Percentiles rank a stretch among this genome's conserved stretches.
Conservation (phyloP, 78 protist species). For the Planoprotostelium fungivorum region DNA sequence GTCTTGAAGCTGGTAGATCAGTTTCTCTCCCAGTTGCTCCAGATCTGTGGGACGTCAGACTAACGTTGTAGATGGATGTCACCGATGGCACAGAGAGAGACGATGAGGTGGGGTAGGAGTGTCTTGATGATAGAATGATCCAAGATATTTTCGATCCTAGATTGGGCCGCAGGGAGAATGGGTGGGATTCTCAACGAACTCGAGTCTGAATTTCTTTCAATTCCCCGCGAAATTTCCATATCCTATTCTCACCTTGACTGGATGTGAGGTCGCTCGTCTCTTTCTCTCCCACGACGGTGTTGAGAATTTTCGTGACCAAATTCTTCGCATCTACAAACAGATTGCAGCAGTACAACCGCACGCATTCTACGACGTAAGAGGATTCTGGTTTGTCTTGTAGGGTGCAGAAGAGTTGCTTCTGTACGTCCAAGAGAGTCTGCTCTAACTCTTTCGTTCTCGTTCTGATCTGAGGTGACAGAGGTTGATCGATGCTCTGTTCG, state of each 20-base stretch:
- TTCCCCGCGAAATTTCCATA: too few species aligned
- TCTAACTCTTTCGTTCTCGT: not conserved
- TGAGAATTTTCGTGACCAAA: not conserved
- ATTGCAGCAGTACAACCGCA: not conserved
- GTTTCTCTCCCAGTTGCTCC: not conserved
- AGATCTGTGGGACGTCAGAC: not conserved
- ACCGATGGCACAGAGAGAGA: not conserved
- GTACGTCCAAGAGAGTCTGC: not conserved
- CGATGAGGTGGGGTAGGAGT: not conserved
- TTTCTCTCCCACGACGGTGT: not conserved
- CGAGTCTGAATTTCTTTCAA: too few species aligned
- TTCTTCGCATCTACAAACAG: not conserved
- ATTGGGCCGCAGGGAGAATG: not conserved
- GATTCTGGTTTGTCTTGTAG: not conserved
- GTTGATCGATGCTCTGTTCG: not conserved
- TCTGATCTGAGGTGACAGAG: not conserved
- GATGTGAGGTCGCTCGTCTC: not conserved
- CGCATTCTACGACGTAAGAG: not conserved
- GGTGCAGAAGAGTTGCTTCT: not conserved
- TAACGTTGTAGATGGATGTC: not conserved
- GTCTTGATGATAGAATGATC: not conserved
- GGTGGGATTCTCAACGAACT: not conserved
- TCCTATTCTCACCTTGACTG: not conserved
- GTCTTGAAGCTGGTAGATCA: not conserved
- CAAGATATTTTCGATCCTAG: not conserved